A percentile compares a stretch with the other conserved stretches of the same genome.
Evolutionary conservation across 441 rosid genomes (phyloP).

Genomic region (Populus hybrid): DNA sequence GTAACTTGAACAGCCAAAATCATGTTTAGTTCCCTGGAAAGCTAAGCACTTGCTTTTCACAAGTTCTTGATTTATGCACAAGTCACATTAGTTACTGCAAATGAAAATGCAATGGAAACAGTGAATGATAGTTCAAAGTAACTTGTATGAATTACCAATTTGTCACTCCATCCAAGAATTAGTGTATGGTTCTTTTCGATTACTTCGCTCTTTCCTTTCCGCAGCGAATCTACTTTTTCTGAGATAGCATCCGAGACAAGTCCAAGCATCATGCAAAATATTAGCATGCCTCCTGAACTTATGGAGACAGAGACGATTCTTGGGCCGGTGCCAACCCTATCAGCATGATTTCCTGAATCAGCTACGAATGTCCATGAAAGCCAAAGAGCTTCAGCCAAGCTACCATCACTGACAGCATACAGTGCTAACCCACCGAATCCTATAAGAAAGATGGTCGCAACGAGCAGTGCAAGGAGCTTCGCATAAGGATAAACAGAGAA

Average conservation of each 20-base stretch:
- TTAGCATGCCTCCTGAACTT: constrained; percentile 92
- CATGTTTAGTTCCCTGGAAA: neutral
- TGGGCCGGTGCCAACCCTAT: constrained; percentile 71
- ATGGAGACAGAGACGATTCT: constrained; percentile 87
- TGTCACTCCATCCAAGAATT: constrained; percentile 96
- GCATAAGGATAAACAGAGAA: constrained; percentile 89
- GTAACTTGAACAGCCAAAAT: neutral
- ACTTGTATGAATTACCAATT: constrained; percentile 55
- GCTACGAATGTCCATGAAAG: constrained; percentile 91
- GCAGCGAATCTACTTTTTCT: constrained; percentile 88
- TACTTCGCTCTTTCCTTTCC: constrained; percentile 95
- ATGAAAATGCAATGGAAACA: neutral
- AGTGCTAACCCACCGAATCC: constrained; percentile 81
- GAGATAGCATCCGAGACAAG: constrained; percentile 92
- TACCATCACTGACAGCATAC: constrained; percentile 77
- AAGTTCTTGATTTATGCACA: neutral
- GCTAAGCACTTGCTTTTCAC: neutral
- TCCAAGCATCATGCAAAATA: constrained; percentile 97
- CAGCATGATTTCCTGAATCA: constrained; percentile 90
- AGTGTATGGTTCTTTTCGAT: constrained; percentile 82
- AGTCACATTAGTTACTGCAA: neutral
- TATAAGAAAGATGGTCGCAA: constrained; percentile 81
- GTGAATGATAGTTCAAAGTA: constrained; percentile 8
- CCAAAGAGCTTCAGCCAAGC: constrained; percentile 89
- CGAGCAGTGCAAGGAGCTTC: constrained; percentile 86